These are phyloP conservation scores for Phytomonas serpens DNA, from an alignment of 208 protist genomes.

Conservation along the genomic window DNA sequence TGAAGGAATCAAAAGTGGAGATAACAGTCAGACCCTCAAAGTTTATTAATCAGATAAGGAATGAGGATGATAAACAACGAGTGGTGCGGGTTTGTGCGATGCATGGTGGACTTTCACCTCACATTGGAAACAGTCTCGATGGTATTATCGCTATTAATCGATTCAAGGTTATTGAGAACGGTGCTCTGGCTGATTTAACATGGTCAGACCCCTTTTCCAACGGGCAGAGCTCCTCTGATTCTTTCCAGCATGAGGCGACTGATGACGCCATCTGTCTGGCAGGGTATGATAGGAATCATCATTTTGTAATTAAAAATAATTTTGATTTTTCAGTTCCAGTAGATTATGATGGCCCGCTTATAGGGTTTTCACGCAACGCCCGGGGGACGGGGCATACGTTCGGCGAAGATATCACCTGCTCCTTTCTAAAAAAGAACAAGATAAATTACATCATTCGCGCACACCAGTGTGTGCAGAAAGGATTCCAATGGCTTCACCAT, in stretches of 20 bases:
- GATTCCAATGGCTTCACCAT: conserved; percentile 98
- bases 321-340: conserved; percentile 20
- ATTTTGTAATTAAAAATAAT: conserved; percentile 10
- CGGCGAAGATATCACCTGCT: conserved; percentile 94
- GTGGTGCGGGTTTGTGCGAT: conserved; percentile 93
- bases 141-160: conserved; percentile 93
- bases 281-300: background rate
- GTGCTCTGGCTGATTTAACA: conserved; percentile 98
- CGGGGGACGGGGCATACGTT: conserved; percentile 98
- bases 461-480: conserved; percentile 97
- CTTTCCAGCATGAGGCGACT: background rate
- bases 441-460: conserved; percentile 97
- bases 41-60: background rate
- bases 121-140: conserved; percentile 92
- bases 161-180: conserved; percentile 89
- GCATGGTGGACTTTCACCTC: conserved; percentile 97
- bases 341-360: conserved; percentile 31
- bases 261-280: background rate
- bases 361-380: conserved; percentile 96
- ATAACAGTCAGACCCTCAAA: background rate
- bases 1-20: background rate
- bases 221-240: background rate
- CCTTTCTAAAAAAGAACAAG: conserved; percentile 96
- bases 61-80: conserved; percentile 13
- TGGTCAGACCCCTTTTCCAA: conserved; percentile 96